phyloP scores from a whole-genome alignment of 352 stramenopile species.

The Sclerospora graminicola region DNA sequence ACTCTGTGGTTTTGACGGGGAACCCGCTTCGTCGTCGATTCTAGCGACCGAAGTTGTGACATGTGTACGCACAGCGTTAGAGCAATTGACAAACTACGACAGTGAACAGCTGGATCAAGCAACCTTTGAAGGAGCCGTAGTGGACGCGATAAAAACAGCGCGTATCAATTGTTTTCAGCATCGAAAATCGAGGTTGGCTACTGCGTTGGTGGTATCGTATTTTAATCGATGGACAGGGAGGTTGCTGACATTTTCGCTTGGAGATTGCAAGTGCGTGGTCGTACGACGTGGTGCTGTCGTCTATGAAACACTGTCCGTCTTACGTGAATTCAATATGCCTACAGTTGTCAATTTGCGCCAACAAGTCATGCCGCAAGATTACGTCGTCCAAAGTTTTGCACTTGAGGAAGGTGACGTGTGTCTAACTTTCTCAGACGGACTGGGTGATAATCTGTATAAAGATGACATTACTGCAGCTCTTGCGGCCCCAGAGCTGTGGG shows the following conservation, averaged over 20 bases:
- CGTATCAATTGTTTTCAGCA: slow-evolving; percentile 48
- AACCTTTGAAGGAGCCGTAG: slow-evolving; percentile 38
- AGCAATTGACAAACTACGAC: slow-evolving; percentile 51
- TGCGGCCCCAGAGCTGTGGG: slow-evolving; percentile 12
- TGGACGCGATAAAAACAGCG: slow-evolving; percentile 44
- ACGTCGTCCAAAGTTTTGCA: slow-evolving; percentile 57
- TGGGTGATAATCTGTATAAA: slow-evolving; percentile 78
- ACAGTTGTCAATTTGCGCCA: slow-evolving; percentile 57
- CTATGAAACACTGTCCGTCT: slow-evolving; percentile 53
- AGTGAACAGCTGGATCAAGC: slow-evolving; percentile 23
- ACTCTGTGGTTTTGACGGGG: slow-evolving; percentile 10
- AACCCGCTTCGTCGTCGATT: slow-evolving; percentile 43
- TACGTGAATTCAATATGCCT: slow-evolving; percentile 75
- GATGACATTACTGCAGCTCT: slow-evolving; percentile 40
- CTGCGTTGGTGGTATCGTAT: slow-evolving; percentile 59
- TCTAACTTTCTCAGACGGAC: slow-evolving; percentile 66
- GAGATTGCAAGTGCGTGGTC: slow-evolving; percentile 67
- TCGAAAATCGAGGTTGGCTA: slow-evolving; percentile 48
- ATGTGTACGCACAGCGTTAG: slow-evolving; percentile 30
- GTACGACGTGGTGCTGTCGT: slow-evolving; percentile 37
- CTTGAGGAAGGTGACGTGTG: slow-evolving; percentile 44
- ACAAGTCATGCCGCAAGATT: slow-evolving; percentile 39
- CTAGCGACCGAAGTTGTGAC: slow-evolving; percentile 47
- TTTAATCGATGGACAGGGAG: slow-evolving; percentile 57
- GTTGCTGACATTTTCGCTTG: slow-evolving; percentile 63